A percentile compares a stretch with the other conserved stretches of the same genome.
Conservation (phyloP, 306 rosid genomes). For the Pachyrhizus erosus region DNA sequence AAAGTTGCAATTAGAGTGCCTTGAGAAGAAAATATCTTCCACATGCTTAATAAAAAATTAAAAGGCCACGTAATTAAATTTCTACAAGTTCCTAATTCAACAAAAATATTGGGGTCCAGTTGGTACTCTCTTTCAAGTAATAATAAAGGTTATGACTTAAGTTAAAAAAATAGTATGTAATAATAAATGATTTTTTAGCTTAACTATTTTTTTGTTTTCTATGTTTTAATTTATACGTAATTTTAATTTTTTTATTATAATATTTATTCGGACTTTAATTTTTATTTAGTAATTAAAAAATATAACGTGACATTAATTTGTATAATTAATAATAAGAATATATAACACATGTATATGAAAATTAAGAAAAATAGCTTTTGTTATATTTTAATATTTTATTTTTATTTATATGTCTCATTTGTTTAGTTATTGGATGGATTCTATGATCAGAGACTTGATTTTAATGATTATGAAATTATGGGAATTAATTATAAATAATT, state of each 20-base stretch:
- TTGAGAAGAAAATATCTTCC: constrained; percentile 52
- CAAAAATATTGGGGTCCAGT: background rate
- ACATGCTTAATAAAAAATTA: constrained; percentile 50
- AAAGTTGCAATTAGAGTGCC: constrained; percentile 63
- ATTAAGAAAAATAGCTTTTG: too few relatives aligned
- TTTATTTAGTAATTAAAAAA: background rate
- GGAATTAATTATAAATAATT: too few relatives aligned
- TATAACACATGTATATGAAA: too few relatives aligned
- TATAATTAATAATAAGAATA: too few relatives aligned
- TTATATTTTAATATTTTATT: too few relatives aligned
- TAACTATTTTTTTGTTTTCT: background rate
- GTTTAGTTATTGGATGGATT: background rate
- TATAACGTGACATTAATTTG: background rate
- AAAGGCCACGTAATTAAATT: constrained; percentile 42
- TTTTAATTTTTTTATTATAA: background rate
- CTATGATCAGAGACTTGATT: background rate
- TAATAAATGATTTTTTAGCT: background rate
- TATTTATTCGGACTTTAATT: too few relatives aligned
- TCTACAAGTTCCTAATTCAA: constrained; percentile 46
- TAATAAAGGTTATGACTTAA: background rate
- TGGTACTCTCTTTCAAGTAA: background rate
- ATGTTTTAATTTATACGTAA: background rate
- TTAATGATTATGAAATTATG: too few relatives aligned
- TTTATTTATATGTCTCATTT: too few relatives aligned
- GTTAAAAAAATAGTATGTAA: too few relatives aligned